Evolutionary conservation across 192 early-diverging fungal genomes (phyloP).

Genomic region (Piromyces sp.): DNA sequence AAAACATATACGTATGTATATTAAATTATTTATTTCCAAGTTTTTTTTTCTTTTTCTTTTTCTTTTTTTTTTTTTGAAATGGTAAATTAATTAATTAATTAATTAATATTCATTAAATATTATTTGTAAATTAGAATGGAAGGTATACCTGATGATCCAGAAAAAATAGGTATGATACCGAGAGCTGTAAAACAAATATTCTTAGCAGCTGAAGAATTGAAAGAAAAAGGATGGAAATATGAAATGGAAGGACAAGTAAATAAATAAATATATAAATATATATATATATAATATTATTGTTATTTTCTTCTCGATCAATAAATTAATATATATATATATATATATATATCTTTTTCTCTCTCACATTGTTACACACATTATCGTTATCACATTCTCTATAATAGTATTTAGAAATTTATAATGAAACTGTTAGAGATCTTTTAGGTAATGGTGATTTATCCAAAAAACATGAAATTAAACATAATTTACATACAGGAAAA

Average conservation of each 20-base stretch:
- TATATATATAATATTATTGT: too few relatives aligned
- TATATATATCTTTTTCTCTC: too few relatives aligned
- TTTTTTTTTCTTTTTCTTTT: too few relatives aligned
- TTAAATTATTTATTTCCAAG: background rate
- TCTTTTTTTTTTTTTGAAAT: too few relatives aligned
- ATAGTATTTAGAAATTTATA: constrained; percentile 89
- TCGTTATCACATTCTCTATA: too few relatives aligned
- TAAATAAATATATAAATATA: too few relatives aligned
- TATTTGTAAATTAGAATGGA: constrained; percentile 18
- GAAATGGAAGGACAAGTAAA: constrained; percentile 43
- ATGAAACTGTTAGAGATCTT: constrained; percentile 78
- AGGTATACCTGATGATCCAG: constrained; percentile 13
- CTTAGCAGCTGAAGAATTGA: constrained; percentile 42
- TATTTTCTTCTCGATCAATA: too few relatives aligned
- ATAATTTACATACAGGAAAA: constrained; percentile 47
- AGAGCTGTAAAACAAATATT: constrained; percentile 84
- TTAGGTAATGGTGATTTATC: constrained; percentile 21
- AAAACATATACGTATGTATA: constrained; percentile 49
- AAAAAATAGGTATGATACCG: constrained; percentile 75
- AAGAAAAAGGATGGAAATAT: constrained; percentile 76
- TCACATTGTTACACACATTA: too few relatives aligned
- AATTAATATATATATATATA: too few relatives aligned
- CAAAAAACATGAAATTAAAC: constrained; percentile 71
- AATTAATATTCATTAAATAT: background rate
- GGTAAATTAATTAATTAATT: too few relatives aligned